Evolutionary conservation across 345 rosid species (phyloP).

Genomic region (Erysimum cheiranthoides): DNA sequence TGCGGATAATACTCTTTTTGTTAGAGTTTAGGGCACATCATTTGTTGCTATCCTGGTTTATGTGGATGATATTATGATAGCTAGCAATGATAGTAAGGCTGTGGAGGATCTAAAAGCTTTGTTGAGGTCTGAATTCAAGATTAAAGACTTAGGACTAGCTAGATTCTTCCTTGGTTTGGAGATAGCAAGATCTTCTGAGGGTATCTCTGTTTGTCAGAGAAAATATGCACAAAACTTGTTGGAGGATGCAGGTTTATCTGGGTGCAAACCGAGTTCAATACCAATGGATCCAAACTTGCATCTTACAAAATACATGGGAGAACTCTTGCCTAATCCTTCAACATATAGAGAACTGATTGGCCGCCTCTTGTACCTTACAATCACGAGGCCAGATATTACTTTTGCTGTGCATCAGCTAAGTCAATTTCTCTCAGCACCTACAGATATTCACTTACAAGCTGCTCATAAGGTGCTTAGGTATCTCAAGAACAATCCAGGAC

Average conservation of each 20-base stretch:
- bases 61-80: too few relatives aligned
- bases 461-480: not conserved
- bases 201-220: fast-evolving
- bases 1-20: too few relatives aligned
- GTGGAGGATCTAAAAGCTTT: fast-evolving
- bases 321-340: fast-evolving
- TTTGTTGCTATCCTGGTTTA: too few relatives aligned
- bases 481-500: not conserved
- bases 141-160: not conserved
- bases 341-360: not conserved
- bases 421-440: not conserved
- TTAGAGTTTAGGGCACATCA: too few relatives aligned
- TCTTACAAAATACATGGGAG: not conserved
- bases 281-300: not conserved
- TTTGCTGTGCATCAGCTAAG: not conserved
- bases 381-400: fast-evolving
- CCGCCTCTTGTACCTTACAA: fast-evolving
- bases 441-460: not conserved
- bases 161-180: not conserved
- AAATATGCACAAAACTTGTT: not conserved
- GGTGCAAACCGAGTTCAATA: not conserved
- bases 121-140: fast-evolving
- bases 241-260: not conserved
- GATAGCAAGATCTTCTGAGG: fast-evolving
- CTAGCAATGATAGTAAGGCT: not conserved